Conservation (phyloP, 106 monocot genomes). For the Iris macrosiphon region DNA sequence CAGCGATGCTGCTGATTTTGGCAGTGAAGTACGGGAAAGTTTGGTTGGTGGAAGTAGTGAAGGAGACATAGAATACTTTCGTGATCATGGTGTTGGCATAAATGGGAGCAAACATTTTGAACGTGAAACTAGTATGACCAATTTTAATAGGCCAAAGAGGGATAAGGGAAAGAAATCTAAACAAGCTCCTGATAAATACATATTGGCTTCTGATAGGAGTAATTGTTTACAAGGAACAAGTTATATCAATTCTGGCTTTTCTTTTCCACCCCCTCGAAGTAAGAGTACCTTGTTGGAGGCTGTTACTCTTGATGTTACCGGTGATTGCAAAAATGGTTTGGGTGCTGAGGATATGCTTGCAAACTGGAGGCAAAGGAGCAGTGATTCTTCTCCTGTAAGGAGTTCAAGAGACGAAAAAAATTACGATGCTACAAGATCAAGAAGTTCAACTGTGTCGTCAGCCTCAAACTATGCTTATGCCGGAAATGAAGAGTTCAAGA, state of each 20-base stretch:
- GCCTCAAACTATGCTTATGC: slow-evolving; percentile 42
- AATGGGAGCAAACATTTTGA: slow-evolving; percentile 33
- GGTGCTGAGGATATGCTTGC: slow-evolving; percentile 55
- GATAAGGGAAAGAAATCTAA: slow-evolving; percentile 37
- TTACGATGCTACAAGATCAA: slow-evolving; percentile 51
- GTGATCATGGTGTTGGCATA: slow-evolving; percentile 44
- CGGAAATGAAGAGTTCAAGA: slow-evolving; percentile 42
- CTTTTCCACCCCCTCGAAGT: slow-evolving; percentile 63
- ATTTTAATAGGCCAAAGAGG: slow-evolving; percentile 25
- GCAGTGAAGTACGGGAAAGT: slow-evolving; percentile 84
- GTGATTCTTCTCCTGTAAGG: slow-evolving; percentile 46
- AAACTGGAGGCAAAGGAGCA: slow-evolving; percentile 57
- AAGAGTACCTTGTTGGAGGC: slow-evolving; percentile 26
- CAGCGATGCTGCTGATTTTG: slow-evolving; percentile 90
- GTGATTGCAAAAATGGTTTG: slow-evolving; percentile 36
- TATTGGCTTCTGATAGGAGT: slow-evolving; percentile 27
- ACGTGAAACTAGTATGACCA: slow-evolving; percentile 20
- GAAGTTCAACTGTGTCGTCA: slow-evolving; percentile 68
- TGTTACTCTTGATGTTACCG: slow-evolving; percentile 15
- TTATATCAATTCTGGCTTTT: slow-evolving; percentile 66
- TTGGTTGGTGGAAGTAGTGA: slow-evolving; percentile 80
- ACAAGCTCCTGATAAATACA: slow-evolving; percentile 29
- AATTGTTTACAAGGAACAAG: slow-evolving; percentile 9
- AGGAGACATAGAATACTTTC: slow-evolving; percentile 79
- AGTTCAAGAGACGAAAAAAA: slow-evolving; percentile 44